Evolutionary conservation across 345 rosid species (phyloP), one percentile per base, ranked within the genome.

Genomic region (Limnanthes douglasii): DNA sequence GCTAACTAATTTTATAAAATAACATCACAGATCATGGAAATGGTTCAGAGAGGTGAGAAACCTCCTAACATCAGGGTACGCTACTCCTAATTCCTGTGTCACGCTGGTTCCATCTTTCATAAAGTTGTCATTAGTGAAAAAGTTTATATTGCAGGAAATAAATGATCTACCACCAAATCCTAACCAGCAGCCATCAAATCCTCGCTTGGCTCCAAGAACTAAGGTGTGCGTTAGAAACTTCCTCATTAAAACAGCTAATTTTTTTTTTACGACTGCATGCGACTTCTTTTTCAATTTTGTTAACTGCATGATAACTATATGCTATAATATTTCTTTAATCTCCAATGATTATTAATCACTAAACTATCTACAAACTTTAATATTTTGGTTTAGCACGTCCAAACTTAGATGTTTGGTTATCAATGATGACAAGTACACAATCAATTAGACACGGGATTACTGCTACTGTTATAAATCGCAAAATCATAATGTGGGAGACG

Each of bases 11-110:
- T n/a, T n/a, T n/a, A n/a, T n/a, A n/a, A n/a, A n/a, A n/a, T n/a
- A n/a, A n/a, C n/a, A n/a, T n/a, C 61, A 64, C 72, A 92, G 96
- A 81, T 81, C 43, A 73, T 85, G 93, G 70, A 65, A 35, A 85
- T 92, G 99, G 60, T 92, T 41, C 94, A 69, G 51, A 73, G 96
- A 64, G 96, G 96, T 55, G 96, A 85, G 75, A 75, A 60, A 60
- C 99, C 96, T 55, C 59, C 94, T 4, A 92, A 78, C 56, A 65
- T 85, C 61, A 80, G 73, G 69, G 99, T 85, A 56, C 43, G 26
- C 34, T 22, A 32, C 18, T 4, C 40, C 10, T 1, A 9, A 30
- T 51, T 31, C 12, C 6, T 43, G 15, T 21, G 22, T 48, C 47
- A 41, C 30, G 37, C 39, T 42, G 39, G 28, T 11, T 57, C 38